Conservation (phyloP, 2,329 filamentous ascomycete genomes). For the Arthroderma sp. region DNA sequence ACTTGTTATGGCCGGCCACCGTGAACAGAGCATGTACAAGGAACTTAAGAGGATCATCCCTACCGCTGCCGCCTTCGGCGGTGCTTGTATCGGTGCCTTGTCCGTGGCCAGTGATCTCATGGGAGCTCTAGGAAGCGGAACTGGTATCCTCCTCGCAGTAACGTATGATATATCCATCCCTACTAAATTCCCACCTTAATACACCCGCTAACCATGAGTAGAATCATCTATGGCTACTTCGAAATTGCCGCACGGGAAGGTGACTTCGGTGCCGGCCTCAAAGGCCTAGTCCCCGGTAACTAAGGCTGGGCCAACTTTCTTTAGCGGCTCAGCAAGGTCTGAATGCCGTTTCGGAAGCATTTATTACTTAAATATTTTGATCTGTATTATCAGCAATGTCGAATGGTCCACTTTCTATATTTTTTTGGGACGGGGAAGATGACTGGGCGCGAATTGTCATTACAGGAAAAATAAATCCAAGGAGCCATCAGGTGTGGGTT, state of each 20-base stretch:
- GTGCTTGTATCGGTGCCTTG: slow-evolving; percentile 95
- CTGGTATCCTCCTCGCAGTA: slow-evolving; percentile 93
- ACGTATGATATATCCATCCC: slow-evolving; percentile 55
- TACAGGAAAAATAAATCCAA: slow-evolving; percentile 4
- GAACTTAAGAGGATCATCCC: slow-evolving; percentile 99
- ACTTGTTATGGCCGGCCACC: slow-evolving; percentile 97
- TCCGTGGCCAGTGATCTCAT: slow-evolving; percentile 92
- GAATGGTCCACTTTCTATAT: slow-evolving; percentile 7
- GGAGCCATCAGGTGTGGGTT: background rate
- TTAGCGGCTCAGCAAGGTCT: slow-evolving; percentile 1
- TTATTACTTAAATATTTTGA: slow-evolving; percentile 10
- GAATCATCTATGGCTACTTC: slow-evolving; percentile 99
- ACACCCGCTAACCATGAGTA: slow-evolving; percentile 28
- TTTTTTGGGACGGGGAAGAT: background rate
- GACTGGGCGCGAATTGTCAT: slow-evolving; percentile 8
- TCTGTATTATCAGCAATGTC: slow-evolving; percentile 11
- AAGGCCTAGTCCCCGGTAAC: slow-evolving; percentile 49
- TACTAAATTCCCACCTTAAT: slow-evolving; percentile 27
- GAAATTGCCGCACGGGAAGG: slow-evolving; percentile 99
- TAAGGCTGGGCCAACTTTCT: slow-evolving; percentile 17
- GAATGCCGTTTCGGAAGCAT: background rate
- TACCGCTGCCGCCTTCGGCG: slow-evolving; percentile 93
- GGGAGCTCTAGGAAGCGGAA: slow-evolving; percentile 89
- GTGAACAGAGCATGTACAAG: slow-evolving; percentile 99
- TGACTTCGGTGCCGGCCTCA: slow-evolving; percentile 65